Base-by-base conservation (phyloP, 345 rosid species). In the Gossypium australe region DNA sequence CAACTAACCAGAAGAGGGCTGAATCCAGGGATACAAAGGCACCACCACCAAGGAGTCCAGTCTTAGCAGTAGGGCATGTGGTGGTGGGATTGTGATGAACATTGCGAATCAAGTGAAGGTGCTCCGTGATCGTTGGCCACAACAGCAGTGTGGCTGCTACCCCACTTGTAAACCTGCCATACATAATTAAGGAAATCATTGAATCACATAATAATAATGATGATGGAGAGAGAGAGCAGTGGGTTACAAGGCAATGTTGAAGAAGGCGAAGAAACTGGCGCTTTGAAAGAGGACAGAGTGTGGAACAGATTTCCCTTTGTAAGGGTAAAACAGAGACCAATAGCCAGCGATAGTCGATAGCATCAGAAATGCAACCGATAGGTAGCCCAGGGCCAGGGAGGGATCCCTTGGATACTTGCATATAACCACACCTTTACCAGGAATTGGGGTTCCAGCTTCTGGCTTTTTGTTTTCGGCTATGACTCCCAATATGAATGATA, bases 11-110 rank as follows among this genome's bases (percentile, higher is more conserved):
- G 83, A 93, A 89, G 74, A 93, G 89, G 60, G 94, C 80, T 9
- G 98, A 86, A 78, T 93, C 97, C n/a, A 93, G 88, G 16, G 98
- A 93, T n/a, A 90, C 83, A 78, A 90, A 93, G 5, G 98, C 98
- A 38, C 94, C 98, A 2, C 98, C 98, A 44, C 98, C 97, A 2
- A 93, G 85, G 58, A 93, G 83, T 60, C 97, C 97, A 22, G 97
- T 88, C 81, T 90, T 93, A 22, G 98, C 98, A 0, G 98, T 90
- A 24, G 91, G 97, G 86, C 97, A 92, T 7, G 16, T 72, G 12
- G 87, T 80, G 51, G 80, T 67, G 4, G 80, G 70, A 76, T 86
- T 84, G 45, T 59, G 81, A 74, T 92, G 94, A 20, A 92, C 88
- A 29, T 90, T 92, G 63, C 85, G 84, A 10, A 71, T 77, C 88